Conservation (phyloP, 140 eudicot genomes). For the Stevia rebaudiana region DNA sequence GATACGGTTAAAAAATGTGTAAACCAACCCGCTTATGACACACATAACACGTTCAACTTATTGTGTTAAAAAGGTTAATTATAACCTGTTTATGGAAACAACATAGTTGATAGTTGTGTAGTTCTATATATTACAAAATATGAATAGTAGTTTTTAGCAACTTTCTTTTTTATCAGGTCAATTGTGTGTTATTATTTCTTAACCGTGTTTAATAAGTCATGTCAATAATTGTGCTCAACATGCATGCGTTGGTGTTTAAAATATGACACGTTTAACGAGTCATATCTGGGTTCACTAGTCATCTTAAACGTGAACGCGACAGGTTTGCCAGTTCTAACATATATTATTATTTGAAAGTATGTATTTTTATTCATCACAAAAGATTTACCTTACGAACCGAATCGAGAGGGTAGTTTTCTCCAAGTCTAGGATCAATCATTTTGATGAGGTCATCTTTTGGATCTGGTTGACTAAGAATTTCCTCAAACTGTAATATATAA, state of each 20-base stretch:
- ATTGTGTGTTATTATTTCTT: background rate
- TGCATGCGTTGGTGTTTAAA: too few relatives aligned
- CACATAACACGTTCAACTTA: background rate
- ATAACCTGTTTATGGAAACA: too few relatives aligned
- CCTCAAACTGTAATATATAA: constrained; percentile 51
- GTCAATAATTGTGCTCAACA: background rate
- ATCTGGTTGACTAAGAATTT: constrained; percentile 51
- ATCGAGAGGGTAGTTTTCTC: constrained; percentile 59
- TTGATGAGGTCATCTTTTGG: constrained; percentile 48
- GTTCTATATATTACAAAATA: too few relatives aligned
- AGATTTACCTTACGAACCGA: constrained; percentile 63
- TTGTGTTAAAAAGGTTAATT: background rate
- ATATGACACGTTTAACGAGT: too few relatives aligned
- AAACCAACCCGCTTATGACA: background rate
- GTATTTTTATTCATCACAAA: background rate
- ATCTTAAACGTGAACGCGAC: too few relatives aligned
- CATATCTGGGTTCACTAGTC: too few relatives aligned
- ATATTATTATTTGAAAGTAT: background rate
- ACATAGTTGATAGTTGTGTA: background rate
- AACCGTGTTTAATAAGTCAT: background rate
- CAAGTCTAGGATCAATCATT: constrained; percentile 77
- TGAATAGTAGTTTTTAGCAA: too few relatives aligned
- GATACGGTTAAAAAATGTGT: too few relatives aligned
- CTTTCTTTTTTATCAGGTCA: background rate
- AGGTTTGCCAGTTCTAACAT: background rate